Evolutionary conservation across 352 stramenopile species (phyloP), one percentile per base, ranked within the genome.

Genomic region (Phytophthora fragariae): DNA sequence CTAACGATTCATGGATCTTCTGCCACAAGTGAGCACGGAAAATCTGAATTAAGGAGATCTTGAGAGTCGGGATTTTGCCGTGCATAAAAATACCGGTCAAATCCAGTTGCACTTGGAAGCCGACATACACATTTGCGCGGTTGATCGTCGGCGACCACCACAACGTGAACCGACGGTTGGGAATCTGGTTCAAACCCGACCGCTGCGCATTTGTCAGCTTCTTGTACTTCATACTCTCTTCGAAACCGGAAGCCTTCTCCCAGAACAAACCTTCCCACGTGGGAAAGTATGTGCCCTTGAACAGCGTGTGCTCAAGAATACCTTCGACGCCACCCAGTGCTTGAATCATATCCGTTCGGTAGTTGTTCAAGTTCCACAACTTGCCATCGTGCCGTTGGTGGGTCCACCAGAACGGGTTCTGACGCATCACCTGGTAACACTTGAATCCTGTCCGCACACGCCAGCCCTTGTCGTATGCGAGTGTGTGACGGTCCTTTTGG

Each of bases 131-230:
- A 82, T 99, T 99, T 0, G 98, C 98, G 58, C 98, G 95, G 79
- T 99, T 99, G 84, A 99, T 99, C 12, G 98, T 99, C 24, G 98
- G 98, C 8, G 97, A 99, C 98, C 98, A 99, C 98, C 98, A 99
- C 27, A 99, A 80, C 47, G 98, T 99, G 81, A 99, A 99, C 52
- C 98, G 97, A 88, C 98, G 97, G 79, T 99, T 99, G 15, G 98
- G 98, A 81, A 99, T 99, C 85, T 99, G 98, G 77, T 99, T 99
- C 70, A 99, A 86, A 98, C 98, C 98, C 7, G 96, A 99, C 54
- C 98, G 88, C 85, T 99, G 98, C 2, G 98, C 98, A 78, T 99
- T 99, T 2, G 98, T 99, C 39, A 99, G 85, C 82, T 99, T 99
- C 84, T 99, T 99, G 92, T 98, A 99, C 88, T 98, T 98, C 97